A percentile compares a stretch with the other conserved stretches of the same genome.
These are phyloP conservation scores for Magnolia changhungtana DNA, from an alignment of 164 flowering plant genomes.

Conservation along the genomic window DNA sequence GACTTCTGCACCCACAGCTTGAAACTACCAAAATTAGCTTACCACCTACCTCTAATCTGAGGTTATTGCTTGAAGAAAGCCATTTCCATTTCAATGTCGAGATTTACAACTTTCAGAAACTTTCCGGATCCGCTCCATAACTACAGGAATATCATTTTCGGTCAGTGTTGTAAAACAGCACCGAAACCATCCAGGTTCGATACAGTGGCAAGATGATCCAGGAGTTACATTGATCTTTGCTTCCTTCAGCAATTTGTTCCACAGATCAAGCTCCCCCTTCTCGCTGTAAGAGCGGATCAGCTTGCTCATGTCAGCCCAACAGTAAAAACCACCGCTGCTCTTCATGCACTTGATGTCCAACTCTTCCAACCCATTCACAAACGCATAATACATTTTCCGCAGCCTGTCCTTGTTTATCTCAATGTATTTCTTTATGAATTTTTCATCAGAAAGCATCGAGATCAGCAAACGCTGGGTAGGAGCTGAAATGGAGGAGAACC, in stretches of 20 bases:
- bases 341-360: constrained; percentile 63
- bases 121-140: constrained; percentile 69
- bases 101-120: constrained; percentile 54
- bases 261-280: constrained; percentile 95
- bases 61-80: constrained; percentile 2
- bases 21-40: background rate
- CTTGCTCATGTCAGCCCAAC: constrained; percentile 94
- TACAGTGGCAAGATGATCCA: constrained; percentile 88
- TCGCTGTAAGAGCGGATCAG: constrained; percentile 73
- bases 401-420: constrained; percentile 48
- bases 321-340: constrained; percentile 75
- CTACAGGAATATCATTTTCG: constrained; percentile 69
- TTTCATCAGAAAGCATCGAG: constrained; percentile 72
- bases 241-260: constrained; percentile 74
- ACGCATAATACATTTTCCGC: constrained; percentile 32
- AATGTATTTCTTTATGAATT: constrained; percentile 43
- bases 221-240: constrained; percentile 80
- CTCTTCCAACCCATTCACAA: constrained; percentile 56
- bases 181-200: constrained; percentile 96
- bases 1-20: background rate
- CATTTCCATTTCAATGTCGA: constrained; percentile 33
- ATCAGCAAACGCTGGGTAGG: constrained; percentile 65
- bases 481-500: constrained; percentile 74
- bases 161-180: constrained; percentile 65
- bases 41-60: background rate